Conservation (phyloP, 768 basidiomycete species). For the Panaeolus papilionaceus region DNA sequence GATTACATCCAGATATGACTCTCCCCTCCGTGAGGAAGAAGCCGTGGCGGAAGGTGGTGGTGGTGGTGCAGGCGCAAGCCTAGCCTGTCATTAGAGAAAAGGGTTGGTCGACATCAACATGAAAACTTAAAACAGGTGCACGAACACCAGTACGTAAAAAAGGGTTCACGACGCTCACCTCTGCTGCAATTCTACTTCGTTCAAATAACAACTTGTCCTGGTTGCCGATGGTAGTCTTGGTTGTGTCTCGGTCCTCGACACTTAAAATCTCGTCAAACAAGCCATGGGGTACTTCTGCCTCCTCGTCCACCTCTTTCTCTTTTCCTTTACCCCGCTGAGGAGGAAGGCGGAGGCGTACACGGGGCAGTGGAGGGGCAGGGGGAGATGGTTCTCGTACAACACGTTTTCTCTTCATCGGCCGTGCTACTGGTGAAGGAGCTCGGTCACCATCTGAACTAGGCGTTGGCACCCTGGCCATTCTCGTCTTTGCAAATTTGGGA, state of each 20-base stretch:
- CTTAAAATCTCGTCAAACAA: slow-evolving; percentile 87
- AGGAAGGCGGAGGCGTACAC: slow-evolving; percentile 59
- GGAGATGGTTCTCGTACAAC: slow-evolving; percentile 43
- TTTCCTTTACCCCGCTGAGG: slow-evolving; percentile 71
- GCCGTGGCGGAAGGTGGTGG: slow-evolving; percentile 37
- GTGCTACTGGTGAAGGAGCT: slow-evolving; percentile 2
- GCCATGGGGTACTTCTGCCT: slow-evolving; percentile 59
- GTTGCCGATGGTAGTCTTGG: slow-evolving; percentile 65
- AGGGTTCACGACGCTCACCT: slow-evolving; percentile 53
- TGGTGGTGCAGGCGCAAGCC: slow-evolving; percentile 50
- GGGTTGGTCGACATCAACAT: slow-evolving; percentile 16
- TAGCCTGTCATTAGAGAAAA: slow-evolving; percentile 42
- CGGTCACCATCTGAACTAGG: slow-evolving; percentile 8
- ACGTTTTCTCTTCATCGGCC: slow-evolving; percentile 52
- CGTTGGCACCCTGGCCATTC: background rate
- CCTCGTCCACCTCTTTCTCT: slow-evolving; percentile 55
- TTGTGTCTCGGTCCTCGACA: slow-evolving; percentile 72
- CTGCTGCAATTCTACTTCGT: slow-evolving; percentile 70
- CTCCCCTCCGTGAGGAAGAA: slow-evolving; percentile 25
- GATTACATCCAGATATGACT: slow-evolving; percentile 31
- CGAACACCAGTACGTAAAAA: background rate
- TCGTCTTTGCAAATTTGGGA: background rate
- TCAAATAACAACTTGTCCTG: slow-evolving; percentile 78
- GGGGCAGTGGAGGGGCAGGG: slow-evolving; percentile 41
- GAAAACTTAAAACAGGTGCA: slow-evolving; percentile 7